Percentiles rank a stretch among this genome's conserved stretches.
Evolutionary conservation across 257 asterid genomes (phyloP).

Genomic region (Henckelia pumila): DNA sequence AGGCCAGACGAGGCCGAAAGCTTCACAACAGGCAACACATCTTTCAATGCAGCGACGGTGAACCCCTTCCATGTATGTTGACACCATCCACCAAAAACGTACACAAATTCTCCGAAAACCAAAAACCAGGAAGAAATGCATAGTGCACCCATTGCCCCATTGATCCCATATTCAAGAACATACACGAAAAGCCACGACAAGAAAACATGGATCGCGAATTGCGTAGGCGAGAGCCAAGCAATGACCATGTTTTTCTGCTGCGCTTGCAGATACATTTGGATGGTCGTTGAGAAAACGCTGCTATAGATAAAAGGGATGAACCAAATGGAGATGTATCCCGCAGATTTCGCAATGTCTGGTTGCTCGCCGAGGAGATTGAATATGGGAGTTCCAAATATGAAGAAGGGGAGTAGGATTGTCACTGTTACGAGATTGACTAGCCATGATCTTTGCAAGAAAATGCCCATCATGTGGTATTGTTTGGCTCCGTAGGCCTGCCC

Average conservation of each 20-base stretch:
- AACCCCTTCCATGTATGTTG: constrained; percentile 65
- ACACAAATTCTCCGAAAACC: constrained; percentile 49
- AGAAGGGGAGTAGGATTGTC: constrained; percentile 50
- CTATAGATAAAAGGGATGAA: constrained; percentile 51
- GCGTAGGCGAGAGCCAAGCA: constrained; percentile 44
- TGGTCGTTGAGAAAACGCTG: constrained; percentile 49
- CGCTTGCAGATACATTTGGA: constrained; percentile 69
- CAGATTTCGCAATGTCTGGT: constrained; percentile 41
- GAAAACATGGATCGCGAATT: constrained; percentile 46
- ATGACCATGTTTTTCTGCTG: constrained; percentile 56
- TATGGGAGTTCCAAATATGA: constrained; percentile 49
- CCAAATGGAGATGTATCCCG: constrained; percentile 55
- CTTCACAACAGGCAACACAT: too few relatives aligned
- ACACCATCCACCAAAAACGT: constrained; percentile 71
- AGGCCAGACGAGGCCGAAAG: constrained; percentile 58
- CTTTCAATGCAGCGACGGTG: constrained; percentile 42
- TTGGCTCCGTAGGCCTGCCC: constrained; percentile 84
- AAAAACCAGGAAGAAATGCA: constrained; percentile 55
- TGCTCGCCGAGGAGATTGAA: constrained; percentile 55
- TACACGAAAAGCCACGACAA: constrained; percentile 56
- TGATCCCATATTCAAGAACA: constrained; percentile 39
- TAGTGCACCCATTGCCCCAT: constrained; percentile 65
- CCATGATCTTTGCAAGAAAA: constrained; percentile 77
- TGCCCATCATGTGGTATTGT: constrained; percentile 76
- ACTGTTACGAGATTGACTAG: too few relatives aligned